phyloP scores from a whole-genome alignment of 1,284 basidiomycete genomes.

The Trichosporon faecale region DNA sequence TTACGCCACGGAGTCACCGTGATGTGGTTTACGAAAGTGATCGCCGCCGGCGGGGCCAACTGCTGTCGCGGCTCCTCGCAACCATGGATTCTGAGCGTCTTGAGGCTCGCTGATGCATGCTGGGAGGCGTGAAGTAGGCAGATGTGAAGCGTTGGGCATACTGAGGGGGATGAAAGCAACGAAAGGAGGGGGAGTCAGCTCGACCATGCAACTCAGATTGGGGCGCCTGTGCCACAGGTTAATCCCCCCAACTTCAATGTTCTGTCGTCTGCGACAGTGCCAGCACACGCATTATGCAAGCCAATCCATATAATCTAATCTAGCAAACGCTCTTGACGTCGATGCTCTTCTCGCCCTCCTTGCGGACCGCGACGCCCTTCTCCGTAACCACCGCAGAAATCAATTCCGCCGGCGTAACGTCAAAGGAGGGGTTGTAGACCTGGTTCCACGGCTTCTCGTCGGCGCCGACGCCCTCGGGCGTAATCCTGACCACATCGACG shows the following conservation, averaged over 20 bases:
- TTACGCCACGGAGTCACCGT: constrained; percentile 11
- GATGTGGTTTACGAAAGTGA: not conserved
- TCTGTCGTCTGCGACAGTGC: no score
- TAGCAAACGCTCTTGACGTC: constrained; percentile 44
- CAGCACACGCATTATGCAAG: no score
- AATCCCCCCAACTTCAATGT: no score
- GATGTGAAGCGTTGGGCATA: no score
- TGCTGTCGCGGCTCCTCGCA: not conserved
- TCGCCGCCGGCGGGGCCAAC: not conserved
- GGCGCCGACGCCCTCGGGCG: constrained; percentile 50
- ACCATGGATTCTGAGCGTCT: not conserved
- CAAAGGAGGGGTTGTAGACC: constrained; percentile 89
- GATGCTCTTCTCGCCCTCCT: constrained; percentile 46
- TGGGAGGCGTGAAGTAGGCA: no score
- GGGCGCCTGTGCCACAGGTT: no score
- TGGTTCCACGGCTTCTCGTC: constrained; percentile 47
- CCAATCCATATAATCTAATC: constrained; percentile 14
- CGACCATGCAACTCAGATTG: no score
- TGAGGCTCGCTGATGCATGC: not conserved
- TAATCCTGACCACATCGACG: constrained; percentile 49
- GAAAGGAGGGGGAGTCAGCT: no score
- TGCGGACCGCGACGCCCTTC: constrained; percentile 70
- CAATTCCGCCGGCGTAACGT: constrained; percentile 80
- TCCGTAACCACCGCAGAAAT: constrained; percentile 73
- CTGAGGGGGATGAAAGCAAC: no score